Evolutionary conservation across 2,329 filamentous ascomycete species (phyloP), one percentile per base, ranked within the genome.

Genomic region (Cladophialophora psammophila): DNA sequence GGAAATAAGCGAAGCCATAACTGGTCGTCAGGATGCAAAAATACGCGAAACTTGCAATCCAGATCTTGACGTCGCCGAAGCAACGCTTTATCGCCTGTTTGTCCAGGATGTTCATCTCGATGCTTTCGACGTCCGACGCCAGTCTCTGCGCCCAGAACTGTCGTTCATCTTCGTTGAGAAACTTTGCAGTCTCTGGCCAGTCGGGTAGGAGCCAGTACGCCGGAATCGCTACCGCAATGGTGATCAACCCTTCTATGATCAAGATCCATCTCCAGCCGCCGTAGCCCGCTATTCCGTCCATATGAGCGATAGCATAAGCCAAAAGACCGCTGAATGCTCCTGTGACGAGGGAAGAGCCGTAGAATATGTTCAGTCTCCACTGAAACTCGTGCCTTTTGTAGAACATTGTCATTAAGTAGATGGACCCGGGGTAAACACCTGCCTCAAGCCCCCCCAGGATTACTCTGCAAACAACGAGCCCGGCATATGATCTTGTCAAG

Each of bases 291-390:
- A 63, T 36, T 3, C 84, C 84, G 59, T 84, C 79, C 80, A 86
- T 84, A 74, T 82, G 80, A 73, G 79, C 79, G 40, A 86, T 84
- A 1, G 74, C 83, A 68, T 79, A 85, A 1, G 85, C 84, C 0
- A 86, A 74, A n/a, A 86, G 73, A 0, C 84, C 84, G 32, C 76
- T 76, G 60, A 80, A 73, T 31, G 79, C 79, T 42, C 79, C 79
- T 32, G 79, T 76, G 31, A 80, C 55, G 66, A 80, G 79, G 45
- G 72, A 74, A 1, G 73, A 73, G 31, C 71, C 73, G 66, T 74
- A 78, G 60, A 77, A 75, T 6, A 76, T 63, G 35, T 73, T 72
- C 65, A 76, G 72, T 31, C 76, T 67, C 59, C 68, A 77, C 68
- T 81, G 78, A n/a, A 82, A 78, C 58, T 77, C 75, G 34, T 75